Conservation (phyloP, 1,284 basidiomycete species). For the Wolfiporia cocos region DNA sequence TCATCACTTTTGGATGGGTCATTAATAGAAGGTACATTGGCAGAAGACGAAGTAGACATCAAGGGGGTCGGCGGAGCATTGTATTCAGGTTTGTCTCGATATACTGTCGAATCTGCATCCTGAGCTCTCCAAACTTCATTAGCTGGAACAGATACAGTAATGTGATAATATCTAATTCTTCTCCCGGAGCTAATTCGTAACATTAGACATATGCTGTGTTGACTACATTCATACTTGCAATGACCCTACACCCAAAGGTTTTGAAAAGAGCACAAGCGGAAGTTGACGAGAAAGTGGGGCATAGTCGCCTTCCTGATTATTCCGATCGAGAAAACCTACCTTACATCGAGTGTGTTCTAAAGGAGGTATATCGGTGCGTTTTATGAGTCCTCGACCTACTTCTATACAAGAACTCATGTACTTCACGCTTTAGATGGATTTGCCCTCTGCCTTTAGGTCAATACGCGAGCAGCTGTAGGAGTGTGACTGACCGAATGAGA, state of each 20-base stretch:
- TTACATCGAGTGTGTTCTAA: constrained; percentile 28
- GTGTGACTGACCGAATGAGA: background rate
- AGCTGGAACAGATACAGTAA: constrained; percentile 23
- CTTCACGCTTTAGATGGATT: background rate
- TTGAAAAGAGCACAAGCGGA: constrained; percentile 38
- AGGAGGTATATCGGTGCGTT: constrained; percentile 20
- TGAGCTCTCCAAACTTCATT: background rate
- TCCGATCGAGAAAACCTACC: constrained; percentile 41
- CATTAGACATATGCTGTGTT: background rate
- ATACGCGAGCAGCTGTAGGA: background rate
- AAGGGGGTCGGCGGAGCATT: background rate
- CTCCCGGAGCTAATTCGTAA: background rate
- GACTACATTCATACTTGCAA: constrained; percentile 36
- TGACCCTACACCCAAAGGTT: constrained; percentile 43
- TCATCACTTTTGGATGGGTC: too few relatives aligned
- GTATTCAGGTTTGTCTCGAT: background rate
- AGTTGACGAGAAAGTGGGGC: constrained; percentile 31
- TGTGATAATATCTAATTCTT: too few relatives aligned
- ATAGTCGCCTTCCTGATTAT: constrained; percentile 36
- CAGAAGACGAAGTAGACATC: background rate
- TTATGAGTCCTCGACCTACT: background rate
- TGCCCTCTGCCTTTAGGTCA: background rate
- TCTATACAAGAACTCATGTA: background rate
- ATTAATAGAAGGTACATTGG: too few relatives aligned
- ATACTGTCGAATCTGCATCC: background rate